Base-by-base conservation (phyloP, 192 early-diverging fungal genomes). In the Phycomyces blakesleeanus region DNA sequence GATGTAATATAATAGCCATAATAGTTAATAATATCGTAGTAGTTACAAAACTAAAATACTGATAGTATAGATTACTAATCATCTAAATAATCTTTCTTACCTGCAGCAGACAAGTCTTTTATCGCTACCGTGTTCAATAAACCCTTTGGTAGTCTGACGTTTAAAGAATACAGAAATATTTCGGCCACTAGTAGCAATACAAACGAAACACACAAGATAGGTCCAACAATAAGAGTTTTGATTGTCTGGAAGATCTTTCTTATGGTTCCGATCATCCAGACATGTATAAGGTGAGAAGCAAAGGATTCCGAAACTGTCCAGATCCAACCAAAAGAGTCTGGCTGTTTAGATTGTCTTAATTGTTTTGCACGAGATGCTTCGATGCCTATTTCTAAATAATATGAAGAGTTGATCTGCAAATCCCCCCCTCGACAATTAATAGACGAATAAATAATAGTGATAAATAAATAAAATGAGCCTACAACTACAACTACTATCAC, bases 81-180 rank as follows among this genome's bases (percentile, higher is more conserved):
- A 47, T 42, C 7, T 51, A 22, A 21, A n/a, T 58, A 55, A 6
- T 21, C n/a, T 54, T 42, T 42, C 62, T 56, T 61, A 81, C 84
- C 86, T 49, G 81, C 81, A 14, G 84, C 82, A 29, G 82, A 85
- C 42, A 87, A 74, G 61, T 89, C 85, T 59, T 89, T 92, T n/a
- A 90, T 76, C 0, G 88, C 85, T 21, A 89, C 84, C 24, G 80
- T 81, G 42, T 84, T 88, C 18, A 87, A 72, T 21, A 81, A 63
- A 66, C 73, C 80, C 3, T 80, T 76, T 5, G 83, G 80, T 40
- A 89, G 78, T 41, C 76, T 69, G 42, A 81, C 62, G 61, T 90
- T 90, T 1, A 91, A 67, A 0, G 84, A 39, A 65, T 76, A 81
- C 22, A 93, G 58, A 2, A 80, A 69, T 5, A 84, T 61, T 41